Conservation (phyloP, 257 asterid species). For the Paulownia fortunei region DNA sequence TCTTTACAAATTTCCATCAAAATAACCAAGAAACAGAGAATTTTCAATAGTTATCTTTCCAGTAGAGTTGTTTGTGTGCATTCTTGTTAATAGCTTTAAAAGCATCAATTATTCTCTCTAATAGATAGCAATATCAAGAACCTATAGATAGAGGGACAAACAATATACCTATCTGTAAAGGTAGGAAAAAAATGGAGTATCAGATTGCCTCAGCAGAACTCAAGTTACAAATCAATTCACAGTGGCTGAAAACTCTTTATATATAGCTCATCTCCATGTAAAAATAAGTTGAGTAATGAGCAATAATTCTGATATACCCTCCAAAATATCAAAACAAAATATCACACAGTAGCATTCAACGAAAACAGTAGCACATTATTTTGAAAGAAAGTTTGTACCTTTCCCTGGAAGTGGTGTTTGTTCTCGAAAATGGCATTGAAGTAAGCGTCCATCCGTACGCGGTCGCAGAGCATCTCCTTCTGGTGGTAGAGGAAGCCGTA, state of each 20-base stretch:
- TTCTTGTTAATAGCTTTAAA: too few species aligned
- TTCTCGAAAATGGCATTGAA: conserved; percentile 79
- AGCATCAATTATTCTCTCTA: not conserved
- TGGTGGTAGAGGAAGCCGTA: conserved; percentile 95
- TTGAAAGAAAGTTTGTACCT: conserved; percentile 56
- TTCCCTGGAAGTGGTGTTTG: conserved; percentile 79
- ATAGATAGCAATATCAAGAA: not conserved
- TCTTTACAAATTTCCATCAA: conserved; percentile 7
- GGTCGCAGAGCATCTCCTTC: conserved; percentile 99
- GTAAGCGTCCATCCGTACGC: conserved; percentile 97
- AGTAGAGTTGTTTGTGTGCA: too few species aligned
- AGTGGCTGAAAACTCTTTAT: too few species aligned
- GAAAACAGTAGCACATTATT: not conserved
- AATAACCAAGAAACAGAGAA: not conserved
- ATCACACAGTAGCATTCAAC: too few species aligned
- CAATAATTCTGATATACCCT: not conserved
- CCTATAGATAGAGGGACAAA: too few species aligned
- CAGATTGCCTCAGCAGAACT: not conserved
- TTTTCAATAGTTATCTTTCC: too few species aligned
- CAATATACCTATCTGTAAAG: too few species aligned
- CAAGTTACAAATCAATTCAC: too few species aligned
- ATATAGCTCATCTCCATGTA: conserved; percentile 10
- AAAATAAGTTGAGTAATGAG: not conserved
- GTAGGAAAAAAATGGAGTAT: not conserved
- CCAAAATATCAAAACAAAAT: conserved; percentile 1